phyloP scores from a whole-genome alignment of 495 filamentous ascomycete genomes.

The Hypoxylon fuscum region DNA sequence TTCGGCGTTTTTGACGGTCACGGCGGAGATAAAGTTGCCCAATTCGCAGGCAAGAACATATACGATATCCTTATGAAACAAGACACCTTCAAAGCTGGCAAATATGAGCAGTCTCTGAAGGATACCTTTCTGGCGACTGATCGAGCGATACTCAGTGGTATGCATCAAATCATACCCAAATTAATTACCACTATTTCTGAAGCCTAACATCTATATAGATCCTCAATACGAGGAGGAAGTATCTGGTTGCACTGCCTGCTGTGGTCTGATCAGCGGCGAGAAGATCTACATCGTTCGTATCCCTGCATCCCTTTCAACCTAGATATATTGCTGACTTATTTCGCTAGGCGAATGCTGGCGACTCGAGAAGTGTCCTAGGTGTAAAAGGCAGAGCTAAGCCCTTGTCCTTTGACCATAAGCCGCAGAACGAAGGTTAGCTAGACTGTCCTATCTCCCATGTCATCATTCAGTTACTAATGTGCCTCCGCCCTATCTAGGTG shows the following conservation, averaged over 20 bases:
- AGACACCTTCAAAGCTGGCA: conserved; percentile 86
- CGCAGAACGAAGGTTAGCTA: conserved; percentile 88
- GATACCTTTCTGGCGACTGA: conserved; percentile 97
- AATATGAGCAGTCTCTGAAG: conserved; percentile 95
- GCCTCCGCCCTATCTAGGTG: conserved; percentile 72
- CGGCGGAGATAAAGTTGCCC: conserved; percentile 93
- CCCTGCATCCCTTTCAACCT: neutral
- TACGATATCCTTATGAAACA: conserved; percentile 95
- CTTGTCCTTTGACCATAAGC: conserved; percentile 97
- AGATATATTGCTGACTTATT: conserved; percentile 34
- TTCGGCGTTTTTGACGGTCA: conserved; percentile 99
- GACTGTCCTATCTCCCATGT: neutral
- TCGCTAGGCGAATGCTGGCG: conserved; percentile 88
- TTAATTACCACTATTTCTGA: neutral
- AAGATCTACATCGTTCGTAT: conserved; percentile 88
- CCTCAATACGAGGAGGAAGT: conserved; percentile 97
- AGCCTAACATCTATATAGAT: conserved; percentile 68
- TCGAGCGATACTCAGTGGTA: conserved; percentile 93
- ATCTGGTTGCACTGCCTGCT: conserved; percentile 95
- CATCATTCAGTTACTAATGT: conserved; percentile 11
- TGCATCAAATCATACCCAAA: conserved; percentile 33
- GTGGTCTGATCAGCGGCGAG: conserved; percentile 83
- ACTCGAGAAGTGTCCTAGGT: conserved; percentile 92
- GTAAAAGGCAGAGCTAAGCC: conserved; percentile 97
- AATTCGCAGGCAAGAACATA: conserved; percentile 91